phyloP scores from a whole-genome alignment of 495 filamentous ascomycete species.

The Hyaloscypha hepaticicola region DNA sequence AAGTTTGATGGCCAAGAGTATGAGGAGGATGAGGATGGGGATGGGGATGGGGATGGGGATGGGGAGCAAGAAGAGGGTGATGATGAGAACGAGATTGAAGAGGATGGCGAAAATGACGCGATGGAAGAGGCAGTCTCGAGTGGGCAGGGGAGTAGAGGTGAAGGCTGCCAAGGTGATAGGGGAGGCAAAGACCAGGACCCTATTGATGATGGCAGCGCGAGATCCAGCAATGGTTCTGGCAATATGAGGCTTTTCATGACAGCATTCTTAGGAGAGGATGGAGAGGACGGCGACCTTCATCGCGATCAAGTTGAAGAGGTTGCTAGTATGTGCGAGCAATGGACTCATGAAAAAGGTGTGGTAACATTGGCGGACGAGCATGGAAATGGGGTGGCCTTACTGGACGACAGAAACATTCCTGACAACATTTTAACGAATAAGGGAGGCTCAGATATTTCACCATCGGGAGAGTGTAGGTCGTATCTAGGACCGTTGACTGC shows the following conservation, averaged over 20 bases:
- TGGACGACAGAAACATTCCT: constrained; percentile 7
- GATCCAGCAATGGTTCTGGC: not conserved
- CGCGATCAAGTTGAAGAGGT: constrained; percentile 13
- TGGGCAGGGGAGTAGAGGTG: too few species aligned
- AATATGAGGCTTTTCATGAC: constrained; percentile 9
- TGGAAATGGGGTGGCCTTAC: constrained; percentile 2
- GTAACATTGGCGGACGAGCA: not conserved
- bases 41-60: constrained; percentile 8
- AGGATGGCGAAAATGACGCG: not conserved
- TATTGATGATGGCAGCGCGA: not conserved
- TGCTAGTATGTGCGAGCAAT: constrained; percentile 5
- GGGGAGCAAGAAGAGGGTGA: constrained; percentile 5
- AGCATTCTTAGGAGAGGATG: not conserved
- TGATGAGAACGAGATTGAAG: not conserved
- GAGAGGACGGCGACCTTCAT: not conserved
- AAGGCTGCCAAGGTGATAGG: not conserved
- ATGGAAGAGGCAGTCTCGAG: not conserved
- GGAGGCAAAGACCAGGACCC: not conserved
- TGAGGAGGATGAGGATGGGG: constrained; percentile 14
- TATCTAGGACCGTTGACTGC: constrained; percentile 13
- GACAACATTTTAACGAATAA: not conserved
- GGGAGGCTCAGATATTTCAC: not conserved
- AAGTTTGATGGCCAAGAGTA: not conserved
- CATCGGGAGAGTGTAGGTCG: constrained; percentile 3
- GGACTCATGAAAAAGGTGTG: not conserved